Conservation (phyloP, 352 stramenopile genomes). For the Achlya hypogyna region DNA sequence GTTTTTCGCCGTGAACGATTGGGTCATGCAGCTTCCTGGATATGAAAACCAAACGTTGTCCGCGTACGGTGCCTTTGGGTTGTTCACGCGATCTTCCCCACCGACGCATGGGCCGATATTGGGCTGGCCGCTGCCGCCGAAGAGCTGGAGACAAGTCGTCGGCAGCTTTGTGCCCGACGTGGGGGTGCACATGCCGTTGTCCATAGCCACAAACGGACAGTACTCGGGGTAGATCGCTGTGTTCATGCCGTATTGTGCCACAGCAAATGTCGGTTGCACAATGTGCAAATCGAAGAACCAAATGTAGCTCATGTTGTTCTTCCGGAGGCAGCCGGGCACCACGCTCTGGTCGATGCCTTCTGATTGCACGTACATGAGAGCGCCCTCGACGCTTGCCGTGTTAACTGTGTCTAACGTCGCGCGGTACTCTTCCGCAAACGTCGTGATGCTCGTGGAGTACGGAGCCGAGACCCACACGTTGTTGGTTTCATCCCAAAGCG, state of each 20-base stretch:
- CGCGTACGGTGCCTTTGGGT: conserved; percentile 45
- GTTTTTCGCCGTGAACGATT: conserved; percentile 40
- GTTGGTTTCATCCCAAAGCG: conserved; percentile 25
- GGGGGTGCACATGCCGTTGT: conserved; percentile 45
- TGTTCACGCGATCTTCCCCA: conserved; percentile 29
- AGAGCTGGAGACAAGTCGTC: conserved; percentile 35
- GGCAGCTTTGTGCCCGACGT: conserved; percentile 25
- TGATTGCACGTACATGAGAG: conserved; percentile 57
- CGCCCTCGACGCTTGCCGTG: conserved; percentile 48
- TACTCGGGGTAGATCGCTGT: conserved; percentile 32
- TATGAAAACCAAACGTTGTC: conserved; percentile 65
- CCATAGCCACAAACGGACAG: conserved; percentile 51
- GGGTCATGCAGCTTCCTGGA: conserved; percentile 39
- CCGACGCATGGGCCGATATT: conserved; percentile 44
- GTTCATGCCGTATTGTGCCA: conserved; percentile 39
- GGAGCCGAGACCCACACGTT: conserved; percentile 26
- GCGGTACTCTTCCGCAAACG: conserved; percentile 30
- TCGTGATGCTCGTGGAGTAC: neutral
- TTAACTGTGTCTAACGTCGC: conserved; percentile 49
- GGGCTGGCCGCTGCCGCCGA: conserved; percentile 33
- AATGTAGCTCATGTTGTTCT: conserved; percentile 64
- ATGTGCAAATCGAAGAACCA: conserved; percentile 63
- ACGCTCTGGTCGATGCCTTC: conserved; percentile 48
- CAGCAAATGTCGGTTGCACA: conserved; percentile 36
- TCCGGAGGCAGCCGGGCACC: conserved; percentile 35